Percentiles rank a stretch among this genome's conserved stretches.
Conservation (phyloP, 108 stramenopile species). For the Stephanodiscus minutulus region DNA sequence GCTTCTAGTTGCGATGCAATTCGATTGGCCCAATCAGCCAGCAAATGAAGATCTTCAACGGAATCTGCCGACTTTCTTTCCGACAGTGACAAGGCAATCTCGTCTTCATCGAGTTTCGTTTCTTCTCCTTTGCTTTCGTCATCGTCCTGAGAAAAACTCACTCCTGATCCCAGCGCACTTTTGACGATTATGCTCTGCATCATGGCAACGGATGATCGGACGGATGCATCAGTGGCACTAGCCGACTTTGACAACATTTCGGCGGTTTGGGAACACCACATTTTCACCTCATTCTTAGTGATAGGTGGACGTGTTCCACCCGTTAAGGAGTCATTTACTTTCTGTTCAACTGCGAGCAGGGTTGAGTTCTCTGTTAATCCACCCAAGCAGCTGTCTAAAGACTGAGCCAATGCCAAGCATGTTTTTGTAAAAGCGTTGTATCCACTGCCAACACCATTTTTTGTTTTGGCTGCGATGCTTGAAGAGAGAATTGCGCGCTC, state of each 20-base stretch:
- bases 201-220: conserved; percentile 9
- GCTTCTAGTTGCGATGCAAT: conserved; percentile 32
- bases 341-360: conserved; percentile 4
- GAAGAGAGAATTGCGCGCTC: background rate
- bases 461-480: background rate
- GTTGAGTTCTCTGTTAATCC: conserved; percentile 20
- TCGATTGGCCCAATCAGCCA: conserved; percentile 31
- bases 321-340: background rate
- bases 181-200: conserved; percentile 22
- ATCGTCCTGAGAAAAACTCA: background rate
- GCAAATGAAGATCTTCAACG: conserved; percentile 6
- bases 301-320: conserved; percentile 7
- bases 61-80: background rate
- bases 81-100: conserved; percentile 11
- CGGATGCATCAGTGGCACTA: background rate
- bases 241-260: conserved; percentile 10
- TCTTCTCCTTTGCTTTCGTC: conserved; percentile 4
- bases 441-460: background rate
- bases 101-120: conserved; percentile 28
- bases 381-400: conserved; percentile 30
- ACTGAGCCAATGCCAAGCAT: conserved; percentile 38
- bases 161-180: conserved; percentile 8
- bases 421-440: conserved; percentile 15
- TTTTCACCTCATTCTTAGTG: conserved; percentile 10
- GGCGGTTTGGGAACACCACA: conserved; percentile 33